Evolutionary conservation across 163 green algal genomes (phyloP).

Genomic region (Picocystis sp.): DNA sequence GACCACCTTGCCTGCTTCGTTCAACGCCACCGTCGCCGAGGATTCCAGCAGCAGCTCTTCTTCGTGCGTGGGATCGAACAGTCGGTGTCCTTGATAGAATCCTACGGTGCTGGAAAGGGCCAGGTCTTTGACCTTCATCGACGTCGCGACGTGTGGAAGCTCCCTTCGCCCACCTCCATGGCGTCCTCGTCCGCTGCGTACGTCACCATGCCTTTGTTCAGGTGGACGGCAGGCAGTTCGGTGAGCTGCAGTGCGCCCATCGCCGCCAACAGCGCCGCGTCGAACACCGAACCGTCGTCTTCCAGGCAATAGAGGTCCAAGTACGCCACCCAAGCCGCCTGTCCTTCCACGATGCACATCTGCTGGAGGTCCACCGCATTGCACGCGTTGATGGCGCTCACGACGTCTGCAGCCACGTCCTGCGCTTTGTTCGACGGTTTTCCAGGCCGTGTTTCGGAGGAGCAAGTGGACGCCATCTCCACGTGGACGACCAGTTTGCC

Average conservation of each 20-base stretch:
- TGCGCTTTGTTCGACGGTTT: constrained; percentile 16
- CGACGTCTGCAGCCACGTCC: constrained; percentile 6
- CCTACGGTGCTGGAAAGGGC: too few relatives aligned
- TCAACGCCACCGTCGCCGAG: too few relatives aligned
- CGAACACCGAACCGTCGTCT: constrained; percentile 37
- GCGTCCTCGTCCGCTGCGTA: too few relatives aligned
- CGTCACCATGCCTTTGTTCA: background rate
- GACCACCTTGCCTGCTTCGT: background rate
- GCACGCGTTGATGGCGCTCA: constrained; percentile 1
- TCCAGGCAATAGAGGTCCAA: constrained; percentile 56
- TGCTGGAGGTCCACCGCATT: constrained; percentile 17
- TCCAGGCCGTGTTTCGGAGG: constrained; percentile 21
- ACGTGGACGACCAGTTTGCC: constrained; percentile 21
- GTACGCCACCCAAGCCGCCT: constrained; percentile 31
- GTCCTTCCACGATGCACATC: constrained; percentile 35
- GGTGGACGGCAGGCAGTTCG: constrained; percentile 18
- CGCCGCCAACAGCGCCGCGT: constrained; percentile 40
- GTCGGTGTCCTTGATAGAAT: too few relatives aligned
- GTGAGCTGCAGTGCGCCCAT: constrained; percentile 33
- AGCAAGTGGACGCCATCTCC: constrained; percentile 31
- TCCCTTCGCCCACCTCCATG: too few relatives aligned
- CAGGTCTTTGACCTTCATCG: too few relatives aligned
- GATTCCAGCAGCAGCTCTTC: too few relatives aligned
- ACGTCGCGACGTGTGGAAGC: too few relatives aligned
- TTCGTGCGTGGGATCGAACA: too few relatives aligned